Evolutionary conservation across 2,329 filamentous ascomycete species (phyloP).

Genomic region (Sporothrix variecibatus): DNA sequence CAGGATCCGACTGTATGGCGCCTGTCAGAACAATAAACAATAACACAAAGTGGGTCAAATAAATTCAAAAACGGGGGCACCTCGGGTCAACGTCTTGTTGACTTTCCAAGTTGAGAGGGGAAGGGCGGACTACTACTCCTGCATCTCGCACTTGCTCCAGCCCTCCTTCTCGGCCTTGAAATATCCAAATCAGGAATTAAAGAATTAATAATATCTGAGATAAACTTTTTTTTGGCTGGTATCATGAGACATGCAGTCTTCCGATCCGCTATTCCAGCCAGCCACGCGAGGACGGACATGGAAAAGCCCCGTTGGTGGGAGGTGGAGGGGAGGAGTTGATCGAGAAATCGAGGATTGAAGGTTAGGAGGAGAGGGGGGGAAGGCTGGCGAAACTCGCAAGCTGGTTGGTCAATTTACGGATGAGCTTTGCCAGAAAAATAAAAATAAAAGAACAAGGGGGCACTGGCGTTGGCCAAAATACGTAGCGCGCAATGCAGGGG

Average conservation of each 20-base stretch:
- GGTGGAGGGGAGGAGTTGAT: background rate
- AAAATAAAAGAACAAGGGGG: background rate
- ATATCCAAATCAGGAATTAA: background rate
- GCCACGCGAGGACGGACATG: constrained; percentile 14
- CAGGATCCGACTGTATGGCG: background rate
- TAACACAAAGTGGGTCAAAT: background rate
- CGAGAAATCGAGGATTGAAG: too few species aligned
- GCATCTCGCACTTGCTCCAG: background rate
- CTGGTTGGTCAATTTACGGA: constrained; percentile 24
- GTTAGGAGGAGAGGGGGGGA: background rate
- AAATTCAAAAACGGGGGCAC: background rate
- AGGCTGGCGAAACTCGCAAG: background rate
- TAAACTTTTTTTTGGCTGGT: background rate
- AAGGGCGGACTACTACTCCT: background rate
- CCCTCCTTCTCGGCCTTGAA: background rate
- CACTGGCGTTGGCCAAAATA: background rate
- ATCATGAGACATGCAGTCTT: constrained; percentile 16
- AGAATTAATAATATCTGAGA: background rate
- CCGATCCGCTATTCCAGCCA: constrained; percentile 11
- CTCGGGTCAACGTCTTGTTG: background rate
- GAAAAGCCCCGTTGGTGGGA: background rate
- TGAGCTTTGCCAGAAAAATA: background rate
- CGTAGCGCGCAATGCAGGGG: background rate
- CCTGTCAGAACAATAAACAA: background rate
- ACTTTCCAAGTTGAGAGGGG: background rate